phyloP scores from a whole-genome alignment of 192 early-diverging fungal genomes.

The Backusella luteola region DNA sequence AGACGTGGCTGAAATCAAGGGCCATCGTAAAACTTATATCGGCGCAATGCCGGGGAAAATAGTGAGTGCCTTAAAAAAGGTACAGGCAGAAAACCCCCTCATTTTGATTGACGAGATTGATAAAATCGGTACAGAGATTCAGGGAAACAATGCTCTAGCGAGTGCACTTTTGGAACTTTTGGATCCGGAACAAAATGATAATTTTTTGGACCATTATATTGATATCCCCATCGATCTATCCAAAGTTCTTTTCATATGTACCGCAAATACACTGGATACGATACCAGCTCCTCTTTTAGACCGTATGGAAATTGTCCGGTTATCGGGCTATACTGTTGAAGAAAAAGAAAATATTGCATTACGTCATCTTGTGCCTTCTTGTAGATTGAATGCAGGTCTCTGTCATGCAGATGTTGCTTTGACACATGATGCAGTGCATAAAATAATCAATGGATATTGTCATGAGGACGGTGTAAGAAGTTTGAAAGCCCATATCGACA shows the following conservation, averaged over 20 bases:
- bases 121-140: slow-evolving; percentile 84
- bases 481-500: slow-evolving; percentile 98
- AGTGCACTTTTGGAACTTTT: slow-evolving; percentile 94
- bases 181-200: slow-evolving; percentile 96
- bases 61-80: slow-evolving; percentile 97
- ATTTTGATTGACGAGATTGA: slow-evolving; percentile 99
- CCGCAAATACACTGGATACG: slow-evolving; percentile 96
- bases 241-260: slow-evolving; percentile 98
- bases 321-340: slow-evolving; percentile 86
- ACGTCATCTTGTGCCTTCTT: slow-evolving; percentile 83
- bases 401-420: slow-evolving; percentile 65
- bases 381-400: slow-evolving; percentile 77
- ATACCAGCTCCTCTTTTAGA: slow-evolving; percentile 98
- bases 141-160: slow-evolving; percentile 84
- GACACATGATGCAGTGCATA: slow-evolving; percentile 75
- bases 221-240: slow-evolving; percentile 97
- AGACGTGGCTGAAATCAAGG: slow-evolving; percentile 99
- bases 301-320: slow-evolving; percentile 96
- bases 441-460: slow-evolving; percentile 87
- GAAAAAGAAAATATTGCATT: slow-evolving; percentile 89
- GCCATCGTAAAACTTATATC: slow-evolving; percentile 96
- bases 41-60: slow-evolving; percentile 99
- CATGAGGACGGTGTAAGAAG: slow-evolving; percentile 96
- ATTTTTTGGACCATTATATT: slow-evolving; percentile 99
- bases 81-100: slow-evolving; percentile 97